Percentiles rank a stretch among this genome's conserved stretches.
Conservation (phyloP, 2,329 filamentous ascomycete genomes). For the Lizonia empirigonia region DNA sequence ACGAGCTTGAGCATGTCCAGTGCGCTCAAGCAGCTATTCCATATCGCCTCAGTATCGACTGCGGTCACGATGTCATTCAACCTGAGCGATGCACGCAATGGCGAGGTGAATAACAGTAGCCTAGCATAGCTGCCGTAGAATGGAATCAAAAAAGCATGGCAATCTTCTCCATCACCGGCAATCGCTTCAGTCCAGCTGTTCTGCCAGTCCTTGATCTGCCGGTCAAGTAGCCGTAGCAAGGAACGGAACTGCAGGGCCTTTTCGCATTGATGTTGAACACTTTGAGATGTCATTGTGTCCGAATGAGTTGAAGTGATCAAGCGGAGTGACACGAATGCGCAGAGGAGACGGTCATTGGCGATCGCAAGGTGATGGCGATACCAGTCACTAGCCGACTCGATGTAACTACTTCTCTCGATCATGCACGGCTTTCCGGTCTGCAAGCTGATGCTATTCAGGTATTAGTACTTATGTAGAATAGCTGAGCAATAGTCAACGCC, state of each 20-base stretch:
- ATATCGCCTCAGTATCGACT: conserved; percentile 18
- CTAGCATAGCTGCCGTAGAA: conserved; percentile 17
- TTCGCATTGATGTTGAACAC: neutral
- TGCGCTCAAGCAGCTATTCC: conserved; percentile 15
- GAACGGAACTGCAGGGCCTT: neutral
- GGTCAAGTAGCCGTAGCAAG: conserved; percentile 1
- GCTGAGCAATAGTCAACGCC: neutral
- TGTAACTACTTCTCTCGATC: conserved; percentile 9
- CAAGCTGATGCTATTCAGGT: neutral
- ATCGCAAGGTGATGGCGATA: conserved; percentile 6
- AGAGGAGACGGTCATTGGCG: conserved; percentile 13
- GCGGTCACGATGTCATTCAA: conserved; percentile 7
- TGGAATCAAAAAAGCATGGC: conserved; percentile 15
- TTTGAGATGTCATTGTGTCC: neutral
- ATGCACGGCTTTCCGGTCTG: conserved; percentile 12
- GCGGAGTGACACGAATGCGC: conserved; percentile 13
- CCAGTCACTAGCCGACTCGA: conserved; percentile 8
- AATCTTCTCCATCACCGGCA: neutral
- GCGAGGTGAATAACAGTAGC: conserved; percentile 13
- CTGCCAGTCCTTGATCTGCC: conserved; percentile 6
- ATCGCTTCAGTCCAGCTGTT: neutral
- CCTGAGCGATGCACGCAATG: conserved; percentile 6
- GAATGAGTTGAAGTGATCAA: neutral
- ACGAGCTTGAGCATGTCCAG: conserved; percentile 13
- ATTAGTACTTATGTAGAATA: neutral